A percentile compares a stretch with the other conserved stretches of the same genome.
Conservation (phyloP, 2,329 filamentous ascomycete genomes). For the Coleophoma cylindrospora region DNA sequence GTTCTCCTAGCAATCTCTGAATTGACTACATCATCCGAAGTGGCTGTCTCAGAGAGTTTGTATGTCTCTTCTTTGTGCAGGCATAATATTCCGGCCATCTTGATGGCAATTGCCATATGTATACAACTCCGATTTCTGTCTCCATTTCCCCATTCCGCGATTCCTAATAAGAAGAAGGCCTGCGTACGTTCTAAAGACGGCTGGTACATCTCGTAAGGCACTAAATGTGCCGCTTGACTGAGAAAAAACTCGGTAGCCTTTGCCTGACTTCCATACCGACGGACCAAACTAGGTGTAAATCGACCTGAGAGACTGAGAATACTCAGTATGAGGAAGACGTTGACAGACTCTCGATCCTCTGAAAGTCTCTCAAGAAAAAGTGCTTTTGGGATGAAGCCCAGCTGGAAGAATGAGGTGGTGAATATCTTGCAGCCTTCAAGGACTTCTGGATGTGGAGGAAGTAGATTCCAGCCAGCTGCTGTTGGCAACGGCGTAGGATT, state of each 20-base stretch:
- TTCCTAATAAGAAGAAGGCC: slow-evolving; percentile 52
- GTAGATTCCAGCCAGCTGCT: background rate
- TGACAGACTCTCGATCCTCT: slow-evolving; percentile 39
- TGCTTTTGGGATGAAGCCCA: slow-evolving; percentile 51
- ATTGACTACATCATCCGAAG: slow-evolving; percentile 25
- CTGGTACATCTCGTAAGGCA: slow-evolving; percentile 45
- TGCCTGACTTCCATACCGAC: slow-evolving; percentile 44
- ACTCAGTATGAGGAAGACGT: slow-evolving; percentile 48
- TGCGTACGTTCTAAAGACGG: slow-evolving; percentile 51
- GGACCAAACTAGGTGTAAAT: slow-evolving; percentile 42
- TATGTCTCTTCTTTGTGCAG: slow-evolving; percentile 33
- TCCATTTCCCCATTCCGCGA: slow-evolving; percentile 53
- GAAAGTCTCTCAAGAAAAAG: slow-evolving; percentile 42
- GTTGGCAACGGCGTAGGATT: background rate
- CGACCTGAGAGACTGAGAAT: slow-evolving; percentile 53
- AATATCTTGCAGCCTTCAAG: slow-evolving; percentile 28
- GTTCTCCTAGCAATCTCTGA: slow-evolving; percentile 29
- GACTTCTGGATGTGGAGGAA: slow-evolving; percentile 4
- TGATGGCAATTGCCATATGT: slow-evolving; percentile 32
- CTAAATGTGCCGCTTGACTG: slow-evolving; percentile 41
- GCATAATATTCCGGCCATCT: slow-evolving; percentile 29
- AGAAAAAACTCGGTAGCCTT: slow-evolving; percentile 49
- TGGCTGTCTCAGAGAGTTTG: slow-evolving; percentile 15
- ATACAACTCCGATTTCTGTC: slow-evolving; percentile 48
- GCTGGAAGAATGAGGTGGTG: slow-evolving; percentile 51